phyloP scores from a whole-genome alignment of 306 rosid genomes.

The Ormosia emarginata region DNA sequence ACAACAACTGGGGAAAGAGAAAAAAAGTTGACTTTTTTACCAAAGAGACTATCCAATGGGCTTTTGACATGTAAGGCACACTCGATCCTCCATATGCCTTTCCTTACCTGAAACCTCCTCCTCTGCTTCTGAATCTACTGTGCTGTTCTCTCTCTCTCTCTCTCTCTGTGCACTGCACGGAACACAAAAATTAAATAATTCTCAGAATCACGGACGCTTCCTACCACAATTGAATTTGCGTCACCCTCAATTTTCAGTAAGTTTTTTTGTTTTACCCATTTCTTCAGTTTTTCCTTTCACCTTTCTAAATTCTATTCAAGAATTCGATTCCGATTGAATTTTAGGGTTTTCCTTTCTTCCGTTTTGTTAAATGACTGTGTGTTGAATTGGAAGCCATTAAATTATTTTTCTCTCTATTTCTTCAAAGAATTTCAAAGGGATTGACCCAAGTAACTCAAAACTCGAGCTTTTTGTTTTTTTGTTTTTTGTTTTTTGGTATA shows the following conservation, averaged over 20 bases:
- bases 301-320: not conserved
- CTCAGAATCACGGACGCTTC: constrained; percentile 19
- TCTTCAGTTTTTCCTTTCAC: not conserved
- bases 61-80: constrained; percentile 1
- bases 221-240: constrained; percentile 35
- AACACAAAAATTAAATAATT: not conserved
- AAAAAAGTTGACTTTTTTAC: constrained; percentile 34
- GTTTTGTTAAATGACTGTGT: not conserved
- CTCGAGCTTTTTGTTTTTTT: not conserved
- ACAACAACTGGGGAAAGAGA: rapidly evolving
- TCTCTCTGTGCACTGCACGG: not conserved
- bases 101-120: constrained; percentile 47
- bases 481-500: not conserved
- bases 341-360: constrained; percentile 27
- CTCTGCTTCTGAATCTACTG: constrained; percentile 1
- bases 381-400: not conserved
- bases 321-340: constrained; percentile 4
- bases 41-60: not conserved
- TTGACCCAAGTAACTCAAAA: not conserved
- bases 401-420: not conserved
- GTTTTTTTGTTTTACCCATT: constrained; percentile 6
- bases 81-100: constrained; percentile 40
- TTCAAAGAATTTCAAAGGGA: not conserved
- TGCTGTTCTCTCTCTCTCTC: not conserved
- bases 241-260: constrained; percentile 48